These are phyloP conservation scores for Porphyrellus cyaneotinctus DNA, from an alignment of 768 basidiomycete species.

Conservation along the genomic window DNA sequence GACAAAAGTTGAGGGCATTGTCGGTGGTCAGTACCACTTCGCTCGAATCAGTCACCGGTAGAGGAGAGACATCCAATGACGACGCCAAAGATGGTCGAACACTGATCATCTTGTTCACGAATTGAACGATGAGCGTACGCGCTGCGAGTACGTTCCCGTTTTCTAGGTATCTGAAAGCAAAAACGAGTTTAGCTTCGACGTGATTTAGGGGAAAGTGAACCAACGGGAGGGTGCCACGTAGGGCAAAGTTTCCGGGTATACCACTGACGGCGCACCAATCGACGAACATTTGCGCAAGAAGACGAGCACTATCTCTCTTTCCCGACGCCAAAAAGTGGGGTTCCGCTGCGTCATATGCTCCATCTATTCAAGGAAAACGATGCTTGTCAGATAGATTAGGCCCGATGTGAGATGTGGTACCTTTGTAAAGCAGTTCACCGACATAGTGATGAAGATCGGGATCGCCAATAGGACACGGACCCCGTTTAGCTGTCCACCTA, in stretches of 20 bases:
- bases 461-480: slow-evolving; percentile 83
- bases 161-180: slow-evolving; percentile 56
- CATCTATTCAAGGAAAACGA: slow-evolving; percentile 47
- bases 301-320: slow-evolving; percentile 81
- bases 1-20: slow-evolving; percentile 79
- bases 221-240: slow-evolving; percentile 83
- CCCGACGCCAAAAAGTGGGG: slow-evolving; percentile 80
- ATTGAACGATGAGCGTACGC: slow-evolving; percentile 84
- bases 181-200: slow-evolving; percentile 3
- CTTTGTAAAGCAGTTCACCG: slow-evolving; percentile 85
- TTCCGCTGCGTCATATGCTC: slow-evolving; percentile 70
- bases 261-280: slow-evolving; percentile 65
- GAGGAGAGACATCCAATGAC: slow-evolving; percentile 38
- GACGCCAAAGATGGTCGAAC: slow-evolving; percentile 41
- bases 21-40: slow-evolving; percentile 77
- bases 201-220: slow-evolving; percentile 10
- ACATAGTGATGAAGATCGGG: slow-evolving; percentile 84
- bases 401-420: slow-evolving; percentile 32
- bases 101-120: slow-evolving; percentile 58
- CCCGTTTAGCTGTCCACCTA: slow-evolving; percentile 84
- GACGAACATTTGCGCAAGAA: slow-evolving; percentile 82
- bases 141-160: slow-evolving; percentile 93
- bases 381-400: slow-evolving; percentile 1
- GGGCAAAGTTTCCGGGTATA: slow-evolving; percentile 68
- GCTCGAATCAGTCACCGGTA: slow-evolving; percentile 43